Percentiles rank a stretch among this genome's conserved stretches.
These are phyloP conservation scores for Ophiorrhiza pumila DNA, from an alignment of 257 asterid species.

Conservation along the genomic window DNA sequence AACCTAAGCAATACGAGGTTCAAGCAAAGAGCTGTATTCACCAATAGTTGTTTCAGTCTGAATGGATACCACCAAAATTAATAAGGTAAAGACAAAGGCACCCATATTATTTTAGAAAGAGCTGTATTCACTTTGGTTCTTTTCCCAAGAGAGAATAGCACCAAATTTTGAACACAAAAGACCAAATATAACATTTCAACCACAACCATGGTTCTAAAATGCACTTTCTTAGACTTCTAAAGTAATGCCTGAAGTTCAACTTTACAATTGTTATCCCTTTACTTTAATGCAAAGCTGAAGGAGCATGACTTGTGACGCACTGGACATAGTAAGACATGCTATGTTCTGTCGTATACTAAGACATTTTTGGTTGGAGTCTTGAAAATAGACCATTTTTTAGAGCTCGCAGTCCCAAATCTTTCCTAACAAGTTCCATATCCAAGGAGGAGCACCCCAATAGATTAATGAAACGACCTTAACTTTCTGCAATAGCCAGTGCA, in stretches of 20 bases:
- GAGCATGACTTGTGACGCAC: background rate
- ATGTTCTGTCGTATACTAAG: too few relatives aligned
- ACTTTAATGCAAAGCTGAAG: background rate
- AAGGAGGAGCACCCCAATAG: too few relatives aligned
- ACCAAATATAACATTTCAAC: background rate
- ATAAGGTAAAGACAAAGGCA: background rate
- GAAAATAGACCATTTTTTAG: too few relatives aligned
- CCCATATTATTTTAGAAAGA: background rate
- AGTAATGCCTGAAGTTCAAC: background rate
- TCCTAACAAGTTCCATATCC: too few relatives aligned
- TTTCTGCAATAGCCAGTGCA: too few relatives aligned
- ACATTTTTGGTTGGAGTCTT: too few relatives aligned
- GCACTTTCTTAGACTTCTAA: background rate
- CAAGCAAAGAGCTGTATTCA: background rate
- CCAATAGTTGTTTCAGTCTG: background rate
- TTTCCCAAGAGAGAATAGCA: background rate
- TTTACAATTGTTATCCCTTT: background rate
- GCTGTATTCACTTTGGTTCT: background rate
- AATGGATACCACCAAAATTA: background rate
- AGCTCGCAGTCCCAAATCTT: too few relatives aligned
- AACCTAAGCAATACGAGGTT: background rate
- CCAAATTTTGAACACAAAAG: background rate
- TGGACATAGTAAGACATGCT: too few relatives aligned
- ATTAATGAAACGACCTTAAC: too few relatives aligned
- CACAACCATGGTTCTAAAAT: background rate